Base-by-base conservation (phyloP, 2,329 filamentous ascomycete species). In the Xylariales sp. region DNA sequence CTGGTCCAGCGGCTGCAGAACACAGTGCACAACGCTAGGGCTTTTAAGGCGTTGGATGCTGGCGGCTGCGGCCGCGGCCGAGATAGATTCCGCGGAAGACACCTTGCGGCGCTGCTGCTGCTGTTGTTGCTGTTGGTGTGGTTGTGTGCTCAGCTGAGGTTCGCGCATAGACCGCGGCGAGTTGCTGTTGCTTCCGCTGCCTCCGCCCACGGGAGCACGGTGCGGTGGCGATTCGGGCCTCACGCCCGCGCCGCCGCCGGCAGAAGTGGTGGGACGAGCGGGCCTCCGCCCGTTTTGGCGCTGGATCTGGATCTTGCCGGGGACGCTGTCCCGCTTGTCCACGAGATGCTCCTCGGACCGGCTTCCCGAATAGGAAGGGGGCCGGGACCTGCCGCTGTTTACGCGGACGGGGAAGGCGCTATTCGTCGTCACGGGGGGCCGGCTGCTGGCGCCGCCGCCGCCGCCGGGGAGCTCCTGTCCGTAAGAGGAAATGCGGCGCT, bases 1-100 rank as follows among this genome's bases (percentile, higher is more conserved):
- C 36, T 59, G 56, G 42, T 67, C 63, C 1, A 70, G 63, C 5
- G 66, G 66, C 42, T 65, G 62, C 23, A 70, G 61, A 40, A 70
- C 66, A 46, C 56, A 65, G 43, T 64, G 58, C 37, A 59, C 50
- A 34, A 70, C 60, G 50, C 59, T 65, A 14, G 66, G 66, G 42
- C 62, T 67, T 44, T 67, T 61, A 40, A 70, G 55, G n/a, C 66
- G 65, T 44, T 56, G 56, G 52, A 70, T 65, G 30, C 48, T 38
- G 15, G 40, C 41, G 27, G 44, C 42, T 4, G 42, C 45, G 3
- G 43, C 48, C 27, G 39, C 42, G 21, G 38, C 24, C 12, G 17
- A 35, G 14, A 19, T 12, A 12, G 41, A 43, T 20, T 36, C 41
- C 8, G 38, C 32, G 8, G 41, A 43, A 11, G 18, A 19, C 24